Percentiles rank a stretch among this genome's conserved stretches.
These are phyloP conservation scores for Leccinum rimulosum DNA, from an alignment of 768 basidiomycete genomes.

Conservation along the genomic window DNA sequence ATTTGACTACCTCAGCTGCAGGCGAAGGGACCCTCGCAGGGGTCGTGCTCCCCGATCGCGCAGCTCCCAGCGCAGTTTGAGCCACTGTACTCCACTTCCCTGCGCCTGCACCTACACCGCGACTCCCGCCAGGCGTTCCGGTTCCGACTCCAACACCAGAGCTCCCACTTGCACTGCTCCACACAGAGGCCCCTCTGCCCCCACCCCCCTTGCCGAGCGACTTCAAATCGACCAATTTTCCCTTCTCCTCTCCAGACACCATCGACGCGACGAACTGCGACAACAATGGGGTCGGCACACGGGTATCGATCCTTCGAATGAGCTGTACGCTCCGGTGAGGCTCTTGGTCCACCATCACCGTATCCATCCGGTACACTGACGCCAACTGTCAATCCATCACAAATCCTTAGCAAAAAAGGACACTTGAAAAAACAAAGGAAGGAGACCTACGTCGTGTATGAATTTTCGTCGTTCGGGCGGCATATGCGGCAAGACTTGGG, in stretches of 20 bases:
- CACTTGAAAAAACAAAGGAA: background rate
- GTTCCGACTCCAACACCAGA: background rate
- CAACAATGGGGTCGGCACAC: constrained; percentile 70
- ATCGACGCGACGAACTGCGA: constrained; percentile 44
- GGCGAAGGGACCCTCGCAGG: constrained; percentile 23
- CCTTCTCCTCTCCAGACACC: constrained; percentile 40
- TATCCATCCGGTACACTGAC: constrained; percentile 75
- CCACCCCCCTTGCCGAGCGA: constrained; percentile 13
- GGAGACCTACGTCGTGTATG: constrained; percentile 62
- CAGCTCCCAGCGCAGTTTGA: constrained; percentile 9
- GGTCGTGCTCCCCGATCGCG: constrained; percentile 8
- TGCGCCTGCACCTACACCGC: background rate
- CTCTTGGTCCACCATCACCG: constrained; percentile 88
- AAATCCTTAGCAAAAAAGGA: background rate
- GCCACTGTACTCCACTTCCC: constrained; percentile 22
- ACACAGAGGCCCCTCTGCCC: background rate
- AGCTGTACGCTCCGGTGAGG: constrained; percentile 86
- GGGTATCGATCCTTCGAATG: constrained; percentile 76
- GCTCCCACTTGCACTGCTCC: background rate
- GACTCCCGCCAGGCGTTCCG: background rate
- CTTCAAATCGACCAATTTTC: constrained; percentile 60
- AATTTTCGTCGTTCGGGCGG: constrained; percentile 78
- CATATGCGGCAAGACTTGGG: constrained; percentile 79
- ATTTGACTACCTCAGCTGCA: background rate
- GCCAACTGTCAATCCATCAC: constrained; percentile 52